Conservation (phyloP, 768 basidiomycete species). For the Leccinum broughii region DNA sequence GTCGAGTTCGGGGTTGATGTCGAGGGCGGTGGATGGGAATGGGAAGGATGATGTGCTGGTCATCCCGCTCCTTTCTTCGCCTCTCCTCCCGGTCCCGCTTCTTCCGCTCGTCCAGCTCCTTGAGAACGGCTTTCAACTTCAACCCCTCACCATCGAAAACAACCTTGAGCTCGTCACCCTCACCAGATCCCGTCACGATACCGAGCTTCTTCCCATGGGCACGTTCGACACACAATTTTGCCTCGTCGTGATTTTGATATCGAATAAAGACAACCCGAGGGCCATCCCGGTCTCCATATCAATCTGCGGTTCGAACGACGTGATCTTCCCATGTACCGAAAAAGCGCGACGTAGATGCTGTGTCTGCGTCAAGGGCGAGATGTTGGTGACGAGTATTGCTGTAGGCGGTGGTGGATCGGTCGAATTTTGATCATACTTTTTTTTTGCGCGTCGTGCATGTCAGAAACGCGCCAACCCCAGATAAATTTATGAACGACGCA, state of each 20-base stretch:
- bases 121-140: conserved; percentile 62
- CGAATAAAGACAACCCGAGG: conserved; percentile 76
- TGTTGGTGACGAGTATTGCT: conserved; percentile 67
- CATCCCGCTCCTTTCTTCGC: conserved; percentile 41
- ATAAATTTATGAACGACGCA: conserved; percentile 30
- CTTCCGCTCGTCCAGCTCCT: conserved; percentile 56
- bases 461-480: conserved; percentile 1
- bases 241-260: conserved; percentile 65
- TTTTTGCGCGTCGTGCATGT: not conserved
- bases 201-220: conserved; percentile 67
- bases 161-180: conserved; percentile 67
- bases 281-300: conserved; percentile 79
- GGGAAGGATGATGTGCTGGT: conserved; percentile 16
- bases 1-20: conserved; percentile 30
- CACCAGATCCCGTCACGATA: conserved; percentile 40
- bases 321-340: conserved; percentile 56
- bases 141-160: conserved; percentile 78
- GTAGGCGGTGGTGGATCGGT: conserved; percentile 71
- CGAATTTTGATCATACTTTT: conserved; percentile 75
- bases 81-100: conserved; percentile 50
- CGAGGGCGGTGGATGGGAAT: conserved; percentile 14
- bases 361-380: conserved; percentile 72
- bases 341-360: conserved; percentile 68
- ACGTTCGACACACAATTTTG: conserved; percentile 60
- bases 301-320: conserved; percentile 73